Evolutionary conservation across 2,329 filamentous ascomycete species (phyloP).

Genomic region (Myriosclerotinia curreyana): DNA sequence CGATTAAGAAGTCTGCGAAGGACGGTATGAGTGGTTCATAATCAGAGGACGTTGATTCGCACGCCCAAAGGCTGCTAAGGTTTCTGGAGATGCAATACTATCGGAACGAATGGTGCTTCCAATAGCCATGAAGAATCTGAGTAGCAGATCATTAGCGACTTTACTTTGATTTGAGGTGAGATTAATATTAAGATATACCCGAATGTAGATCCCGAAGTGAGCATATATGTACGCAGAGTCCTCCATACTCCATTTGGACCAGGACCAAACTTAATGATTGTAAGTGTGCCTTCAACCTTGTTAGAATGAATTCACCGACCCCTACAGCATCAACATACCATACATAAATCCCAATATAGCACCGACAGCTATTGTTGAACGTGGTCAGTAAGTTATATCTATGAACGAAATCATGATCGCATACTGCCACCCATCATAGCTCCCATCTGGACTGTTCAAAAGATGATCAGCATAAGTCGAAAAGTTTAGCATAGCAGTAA

Average conservation of each 20-base stretch:
- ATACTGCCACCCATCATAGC: constrained; percentile 97
- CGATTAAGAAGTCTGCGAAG: constrained; percentile 6
- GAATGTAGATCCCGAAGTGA: constrained; percentile 90
- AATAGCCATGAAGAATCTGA: constrained; percentile 95
- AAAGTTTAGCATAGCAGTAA: neutral
- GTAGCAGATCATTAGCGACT: constrained; percentile 15
- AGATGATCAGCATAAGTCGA: constrained; percentile 40
- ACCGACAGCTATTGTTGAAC: constrained; percentile 70
- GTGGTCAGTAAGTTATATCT: constrained; percentile 14
- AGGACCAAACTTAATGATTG: constrained; percentile 92
- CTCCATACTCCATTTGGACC: constrained; percentile 91
- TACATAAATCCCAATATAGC: constrained; percentile 98
- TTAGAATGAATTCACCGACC: neutral
- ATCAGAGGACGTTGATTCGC: constrained; percentile 74
- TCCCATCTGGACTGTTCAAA: constrained; percentile 83
- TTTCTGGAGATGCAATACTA: constrained; percentile 62
- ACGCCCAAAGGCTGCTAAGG: constrained; percentile 71
- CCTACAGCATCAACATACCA: constrained; percentile 54
- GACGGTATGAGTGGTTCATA: constrained; percentile 40
- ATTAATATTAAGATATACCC: constrained; percentile 57
- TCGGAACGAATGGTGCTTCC: constrained; percentile 95
- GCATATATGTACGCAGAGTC: constrained; percentile 95
- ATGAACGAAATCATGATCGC: constrained; percentile 42
- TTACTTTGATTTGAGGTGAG: neutral
- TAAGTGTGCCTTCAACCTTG: constrained; percentile 68